A percentile compares a stretch with the other conserved stretches of the same genome.
phyloP scores from a whole-genome alignment of 2,329 filamentous ascomycete genomes.

The Pyrenochaeta sp. region DNA sequence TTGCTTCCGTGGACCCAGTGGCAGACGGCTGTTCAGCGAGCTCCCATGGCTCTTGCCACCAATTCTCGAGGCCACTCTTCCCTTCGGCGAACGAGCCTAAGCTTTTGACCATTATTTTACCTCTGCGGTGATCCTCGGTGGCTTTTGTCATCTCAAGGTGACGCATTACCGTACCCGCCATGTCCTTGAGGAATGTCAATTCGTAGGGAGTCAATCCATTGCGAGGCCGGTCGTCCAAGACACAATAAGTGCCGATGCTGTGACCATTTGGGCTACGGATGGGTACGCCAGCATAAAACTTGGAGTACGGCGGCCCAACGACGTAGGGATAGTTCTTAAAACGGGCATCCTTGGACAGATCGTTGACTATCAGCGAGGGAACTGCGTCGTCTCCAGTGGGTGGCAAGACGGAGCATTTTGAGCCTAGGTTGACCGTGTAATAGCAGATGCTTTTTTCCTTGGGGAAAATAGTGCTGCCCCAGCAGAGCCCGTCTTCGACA shows the following conservation, averaged over 20 bases:
- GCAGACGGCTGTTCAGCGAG: constrained; percentile 20
- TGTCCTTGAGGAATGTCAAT: constrained; percentile 63
- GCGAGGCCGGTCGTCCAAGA: constrained; percentile 65
- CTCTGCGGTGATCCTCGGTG: constrained; percentile 61
- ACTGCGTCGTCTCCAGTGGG: constrained; percentile 25
- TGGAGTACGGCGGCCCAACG: constrained; percentile 36
- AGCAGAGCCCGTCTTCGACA: constrained; percentile 38
- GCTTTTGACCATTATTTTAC: constrained; percentile 61
- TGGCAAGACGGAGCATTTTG: constrained; percentile 17
- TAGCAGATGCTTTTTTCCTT: constrained; percentile 44
- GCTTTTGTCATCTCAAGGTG: constrained; percentile 66
- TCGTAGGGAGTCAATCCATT: constrained; percentile 58
- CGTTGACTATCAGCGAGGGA: constrained; percentile 42
- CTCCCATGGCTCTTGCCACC: constrained; percentile 43
- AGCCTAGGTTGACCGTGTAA: constrained; percentile 41
- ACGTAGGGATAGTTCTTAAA: constrained; percentile 48
- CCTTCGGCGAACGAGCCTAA: constrained; percentile 48
- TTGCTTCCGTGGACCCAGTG: constrained; percentile 17
- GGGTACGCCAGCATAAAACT: constrained; percentile 67
- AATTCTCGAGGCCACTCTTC: constrained; percentile 43
- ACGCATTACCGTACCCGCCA: constrained; percentile 64
- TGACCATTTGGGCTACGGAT: constrained; percentile 65
- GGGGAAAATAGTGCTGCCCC: constrained; percentile 43
- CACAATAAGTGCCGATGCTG: constrained; percentile 67
- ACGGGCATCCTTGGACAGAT: constrained; percentile 45